Base-by-base conservation (phyloP, 345 rosid genomes). In the Eucalyptus regnans region DNA sequence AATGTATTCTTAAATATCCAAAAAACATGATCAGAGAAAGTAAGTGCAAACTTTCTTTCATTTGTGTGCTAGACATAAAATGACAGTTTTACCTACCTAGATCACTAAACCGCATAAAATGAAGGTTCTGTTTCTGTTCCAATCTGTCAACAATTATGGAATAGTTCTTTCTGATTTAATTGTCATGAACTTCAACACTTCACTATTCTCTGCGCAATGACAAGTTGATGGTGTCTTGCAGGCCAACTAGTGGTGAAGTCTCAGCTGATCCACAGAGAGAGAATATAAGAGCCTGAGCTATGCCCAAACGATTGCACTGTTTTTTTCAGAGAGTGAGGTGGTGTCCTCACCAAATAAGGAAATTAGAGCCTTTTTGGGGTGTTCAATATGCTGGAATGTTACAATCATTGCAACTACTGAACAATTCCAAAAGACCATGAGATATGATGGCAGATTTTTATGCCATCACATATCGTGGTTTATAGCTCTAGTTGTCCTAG, bases 281-380 rank as follows among this genome's bases (percentile, higher is more conserved):
- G 56, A 50, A 49, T 18, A 95, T 95, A 23, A 97, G 93, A 29
- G 95, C 95, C 91, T 94, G 97, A 88, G 94, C 96, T 93, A 71
- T 71, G 25, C 48, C 16, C 27, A 22, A 20, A 76, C 0, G 3
- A 41, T 76, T 22, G 48, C 84, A 41, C 48, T 7, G 43, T 76
- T 22, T 44, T 44, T 25, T 76, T 76, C 84, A 76, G 84, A 76
- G 8, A 41, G 84, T 12, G 29, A 76, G 84, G 48, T 41, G 84
- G 48, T 76, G 48, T 41, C 48, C 48, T 3, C 84, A 22, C 48
- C 84, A 76, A 71, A 43, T 20, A 71, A 76, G 83, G 29, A 76
- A 37, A 20, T 76, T 37, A 76, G 84, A 76, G 84, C 29, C 23
- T 76, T 76, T 76, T 76, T 44, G 43, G 43, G 14, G 29, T 22